These are phyloP conservation scores for Albatrellus sp. DNA, from an alignment of 1,284 basidiomycete species.

Conservation along the genomic window DNA sequence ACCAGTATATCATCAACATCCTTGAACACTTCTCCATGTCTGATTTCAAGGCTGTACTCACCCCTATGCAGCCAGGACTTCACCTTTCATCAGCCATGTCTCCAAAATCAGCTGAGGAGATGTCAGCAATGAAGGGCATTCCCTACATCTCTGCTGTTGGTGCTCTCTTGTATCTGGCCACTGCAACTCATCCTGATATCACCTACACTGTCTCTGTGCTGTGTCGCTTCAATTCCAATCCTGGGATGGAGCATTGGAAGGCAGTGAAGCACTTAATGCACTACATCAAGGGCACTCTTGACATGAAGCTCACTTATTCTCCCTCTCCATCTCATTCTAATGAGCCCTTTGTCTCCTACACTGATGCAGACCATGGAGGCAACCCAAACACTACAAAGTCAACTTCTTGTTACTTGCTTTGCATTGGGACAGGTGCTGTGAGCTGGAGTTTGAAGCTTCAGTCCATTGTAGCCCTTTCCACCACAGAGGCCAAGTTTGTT, in stretches of 20 bases:
- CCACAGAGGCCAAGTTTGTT: constrained; percentile 17
- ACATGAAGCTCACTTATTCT: background rate
- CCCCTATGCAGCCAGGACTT: constrained; percentile 12
- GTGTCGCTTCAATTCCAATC: constrained; percentile 15
- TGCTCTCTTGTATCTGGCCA: constrained; percentile 1
- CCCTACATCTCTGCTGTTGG: constrained; percentile 4
- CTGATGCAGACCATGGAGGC: constrained; percentile 4
- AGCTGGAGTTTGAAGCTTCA: constrained; percentile 7
- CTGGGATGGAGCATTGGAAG: constrained; percentile 15
- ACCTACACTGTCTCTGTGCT: constrained; percentile 16
- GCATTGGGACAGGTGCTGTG: constrained; percentile 3
- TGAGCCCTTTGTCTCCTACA: constrained; percentile 1
- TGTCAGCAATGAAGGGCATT: background rate
- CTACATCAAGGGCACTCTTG: constrained; percentile 14
- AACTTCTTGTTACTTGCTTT: constrained; percentile 1
- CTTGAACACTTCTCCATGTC: constrained; percentile 15
- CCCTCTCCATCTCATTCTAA: constrained; percentile 2
- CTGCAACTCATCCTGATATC: constrained; percentile 20
- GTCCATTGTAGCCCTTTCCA: constrained; percentile 8
- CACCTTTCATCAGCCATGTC: constrained; percentile 4
- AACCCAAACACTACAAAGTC: constrained; percentile 2
- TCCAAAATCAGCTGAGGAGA: background rate
- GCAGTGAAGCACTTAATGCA: constrained; percentile 16
- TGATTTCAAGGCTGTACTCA: constrained; percentile 12
- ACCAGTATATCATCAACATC: constrained; percentile 17